Percentiles rank a stretch among this genome's conserved stretches.
phyloP scores from a whole-genome alignment of 768 basidiomycete genomes.

The Guyanaporus albipodus region DNA sequence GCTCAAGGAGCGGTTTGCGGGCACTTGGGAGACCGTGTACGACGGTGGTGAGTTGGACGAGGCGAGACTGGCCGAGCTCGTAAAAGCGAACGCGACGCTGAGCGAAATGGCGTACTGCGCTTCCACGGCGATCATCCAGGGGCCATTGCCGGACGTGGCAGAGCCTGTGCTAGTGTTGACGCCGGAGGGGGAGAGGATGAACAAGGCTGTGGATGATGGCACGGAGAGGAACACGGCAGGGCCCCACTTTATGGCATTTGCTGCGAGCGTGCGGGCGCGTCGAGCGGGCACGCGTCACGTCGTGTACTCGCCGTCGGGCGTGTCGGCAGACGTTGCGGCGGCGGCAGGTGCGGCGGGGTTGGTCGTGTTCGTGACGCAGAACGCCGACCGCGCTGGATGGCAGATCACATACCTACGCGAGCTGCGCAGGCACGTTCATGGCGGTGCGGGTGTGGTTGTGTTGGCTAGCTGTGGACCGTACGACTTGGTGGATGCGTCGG shows the following conservation, averaged over 20 bases:
- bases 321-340: too few relatives aligned
- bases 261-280: conserved; percentile 33
- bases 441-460: conserved; percentile 38
- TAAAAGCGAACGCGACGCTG: conserved; percentile 38
- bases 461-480: conserved; percentile 67
- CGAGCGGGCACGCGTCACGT: conserved; percentile 37
- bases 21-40: conserved; percentile 43
- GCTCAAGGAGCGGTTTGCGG: conserved; percentile 51
- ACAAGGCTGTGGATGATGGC: conserved; percentile 58
- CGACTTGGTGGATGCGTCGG: conserved; percentile 39
- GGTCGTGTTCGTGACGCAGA: conserved; percentile 53
- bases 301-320: conserved; percentile 41
- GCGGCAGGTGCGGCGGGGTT: conserved; percentile 5
- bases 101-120: conserved; percentile 45
- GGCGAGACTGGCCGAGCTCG: conserved; percentile 25
- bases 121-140: conserved; percentile 46
- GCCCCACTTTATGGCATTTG: conserved; percentile 51
- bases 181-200: conserved; percentile 53
- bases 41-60: conserved; percentile 25
- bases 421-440: conserved; percentile 21
- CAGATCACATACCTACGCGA: conserved; percentile 41
- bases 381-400: conserved; percentile 51
- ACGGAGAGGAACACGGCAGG: conserved; percentile 57
- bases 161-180: conserved; percentile 46
- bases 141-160: conserved; percentile 34